phyloP scores from a whole-genome alignment of 2,329 filamentous ascomycete species.

The Albifimbria verrucaria region DNA sequence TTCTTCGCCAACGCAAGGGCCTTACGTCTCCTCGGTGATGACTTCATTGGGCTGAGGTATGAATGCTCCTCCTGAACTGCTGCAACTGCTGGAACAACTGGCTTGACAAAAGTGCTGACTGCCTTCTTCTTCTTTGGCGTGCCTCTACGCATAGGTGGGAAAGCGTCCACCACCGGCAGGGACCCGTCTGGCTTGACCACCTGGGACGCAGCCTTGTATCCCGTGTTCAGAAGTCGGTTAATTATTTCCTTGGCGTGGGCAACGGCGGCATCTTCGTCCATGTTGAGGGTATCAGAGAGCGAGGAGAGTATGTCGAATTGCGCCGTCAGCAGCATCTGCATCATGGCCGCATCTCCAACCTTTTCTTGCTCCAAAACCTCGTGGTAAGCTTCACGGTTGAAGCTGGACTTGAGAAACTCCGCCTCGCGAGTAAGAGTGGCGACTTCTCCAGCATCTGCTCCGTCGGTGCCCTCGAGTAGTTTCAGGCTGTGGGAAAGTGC shows the following conservation, averaged over 20 bases:
- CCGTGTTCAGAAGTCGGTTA: conserved; percentile 71
- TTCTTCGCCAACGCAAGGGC: conserved; percentile 57
- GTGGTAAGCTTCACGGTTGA: conserved; percentile 73
- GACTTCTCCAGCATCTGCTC: conserved; percentile 56
- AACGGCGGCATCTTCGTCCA: conserved; percentile 82
- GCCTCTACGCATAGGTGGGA: conserved; percentile 67
- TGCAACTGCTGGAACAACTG: conserved; percentile 41
- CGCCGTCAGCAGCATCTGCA: conserved; percentile 81
- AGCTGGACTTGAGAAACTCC: conserved; percentile 79
- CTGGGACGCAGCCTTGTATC: conserved; percentile 71
- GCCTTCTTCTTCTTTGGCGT: conserved; percentile 73
- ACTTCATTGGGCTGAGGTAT: conserved; percentile 58
- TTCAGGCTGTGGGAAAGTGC: conserved; percentile 81
- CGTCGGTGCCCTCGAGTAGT: conserved; percentile 63
- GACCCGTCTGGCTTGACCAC: conserved; percentile 86
- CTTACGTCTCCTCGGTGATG: conserved; percentile 79
- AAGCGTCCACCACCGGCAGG: conserved; percentile 57
- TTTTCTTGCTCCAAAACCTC: conserved; percentile 83
- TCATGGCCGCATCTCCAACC: conserved; percentile 68
- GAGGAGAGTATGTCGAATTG: conserved; percentile 90
- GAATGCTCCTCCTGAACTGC: conserved; percentile 26
- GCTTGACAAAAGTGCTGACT: conserved; percentile 36
- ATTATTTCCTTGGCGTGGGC: conserved; percentile 75
- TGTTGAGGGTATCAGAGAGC: conserved; percentile 74
- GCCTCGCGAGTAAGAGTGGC: conserved; percentile 75